Evolutionary conservation across 2,329 filamentous ascomycete genomes (phyloP), one percentile per base, ranked within the genome.

Genomic region (Colletotrichum euphorbiae): DNA sequence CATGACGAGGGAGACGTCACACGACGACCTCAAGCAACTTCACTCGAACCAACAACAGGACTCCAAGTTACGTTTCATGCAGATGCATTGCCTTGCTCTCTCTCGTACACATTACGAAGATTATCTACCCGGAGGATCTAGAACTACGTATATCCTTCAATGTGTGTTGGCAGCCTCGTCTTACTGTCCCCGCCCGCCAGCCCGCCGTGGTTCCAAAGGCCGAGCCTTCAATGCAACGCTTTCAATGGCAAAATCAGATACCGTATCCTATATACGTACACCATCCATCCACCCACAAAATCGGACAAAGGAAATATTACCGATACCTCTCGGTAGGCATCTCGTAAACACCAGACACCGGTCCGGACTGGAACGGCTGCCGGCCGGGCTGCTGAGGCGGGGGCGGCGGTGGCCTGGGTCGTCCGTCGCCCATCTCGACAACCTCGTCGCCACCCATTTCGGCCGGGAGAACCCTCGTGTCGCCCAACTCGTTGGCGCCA

Each of bases 241-340:
- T 40, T 36, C n/a, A 48, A 13, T 61, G 15, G 40, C 58, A 61
- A 43, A 38, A 33, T 28, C 17, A 55, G 31, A 42, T 31, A 13
- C 15, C 19, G 15, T 28, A 4, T 9, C 19, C 17, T 61, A n/a
- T 31, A 52, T 61, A 45, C 31, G 24, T 28, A 71, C 43, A 45
- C n/a, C n/a, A 7, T 19, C 15, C 28, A n/a, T 19, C 31, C 28
- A 48, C 9, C 42, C 45, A 21, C 2, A 19, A 55, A 33, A 55
- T 40, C 62, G 11, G 28, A 61, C 40, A 60, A 36, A 12, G 12
- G 17, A 6, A 21, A 42, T 6, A 24, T 73, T 75, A 82, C 65
- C 75, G 75, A 70, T 80, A 82, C 33, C 65, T 70, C 70, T 81
- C 76, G 12, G 77, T 71, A 3, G 80, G 78, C 81, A 82, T 82